A percentile compares a stretch with the other conserved stretches of the same genome.
Conservation (phyloP, 164 flowering plant genomes). For the Macadamia integrifolia region DNA sequence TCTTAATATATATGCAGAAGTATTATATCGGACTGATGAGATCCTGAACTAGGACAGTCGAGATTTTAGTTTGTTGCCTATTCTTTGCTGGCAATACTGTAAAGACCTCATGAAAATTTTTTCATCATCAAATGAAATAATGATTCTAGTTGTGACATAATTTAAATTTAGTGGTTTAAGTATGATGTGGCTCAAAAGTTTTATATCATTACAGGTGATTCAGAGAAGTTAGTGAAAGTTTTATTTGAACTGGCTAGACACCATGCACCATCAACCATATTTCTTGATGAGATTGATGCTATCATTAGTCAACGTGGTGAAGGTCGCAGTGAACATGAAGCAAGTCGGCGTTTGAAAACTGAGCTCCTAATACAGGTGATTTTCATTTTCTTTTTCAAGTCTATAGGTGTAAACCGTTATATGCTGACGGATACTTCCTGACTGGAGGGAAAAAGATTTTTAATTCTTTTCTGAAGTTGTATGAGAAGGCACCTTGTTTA, state of each 20-base stretch:
- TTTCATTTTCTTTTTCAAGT: conserved; percentile 10
- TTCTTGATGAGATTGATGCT: conserved; percentile 98
- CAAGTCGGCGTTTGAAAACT: conserved; percentile 95
- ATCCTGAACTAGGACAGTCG: no score
- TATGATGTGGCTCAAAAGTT: background rate
- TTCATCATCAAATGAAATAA: no score
- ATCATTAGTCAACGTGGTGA: conserved; percentile 98
- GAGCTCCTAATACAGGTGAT: conserved; percentile 95
- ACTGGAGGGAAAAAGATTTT: background rate
- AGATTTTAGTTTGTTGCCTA: no score
- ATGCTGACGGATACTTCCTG: background rate
- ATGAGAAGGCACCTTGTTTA: background rate
- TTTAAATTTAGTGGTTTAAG: no score
- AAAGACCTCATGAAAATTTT: no score
- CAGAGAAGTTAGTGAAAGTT: conserved; percentile 89
- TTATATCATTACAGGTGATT: conserved; percentile 66
- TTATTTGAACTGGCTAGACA: conserved; percentile 98
- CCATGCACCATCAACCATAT: conserved; percentile 98
- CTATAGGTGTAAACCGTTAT: background rate
- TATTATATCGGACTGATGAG: no score
- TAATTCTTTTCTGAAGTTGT: background rate
- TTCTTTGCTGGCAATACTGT: no score
- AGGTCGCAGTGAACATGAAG: conserved; percentile 97
- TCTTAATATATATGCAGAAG: no score
- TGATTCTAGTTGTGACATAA: no score